Base-by-base conservation (phyloP, 768 basidiomycete genomes). In the Suillus sp. region DNA sequence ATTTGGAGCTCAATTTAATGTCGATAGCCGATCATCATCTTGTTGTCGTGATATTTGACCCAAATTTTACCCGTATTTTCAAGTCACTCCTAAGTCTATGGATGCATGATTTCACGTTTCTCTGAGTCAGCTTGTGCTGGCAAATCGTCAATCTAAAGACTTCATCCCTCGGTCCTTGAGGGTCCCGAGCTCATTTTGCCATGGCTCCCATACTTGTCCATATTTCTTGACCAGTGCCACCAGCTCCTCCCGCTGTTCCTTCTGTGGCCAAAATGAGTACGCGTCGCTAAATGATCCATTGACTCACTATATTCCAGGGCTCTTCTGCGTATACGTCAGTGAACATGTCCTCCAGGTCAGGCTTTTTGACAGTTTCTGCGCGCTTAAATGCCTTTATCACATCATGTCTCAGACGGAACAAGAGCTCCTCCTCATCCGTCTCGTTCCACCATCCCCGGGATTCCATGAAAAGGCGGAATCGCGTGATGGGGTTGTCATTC, bases 271-370 rank as follows among this genome's bases (percentile, higher is more conserved):
- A 35, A 57, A 42, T 51, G 35, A 40, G 32, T 38, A 61, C 34
- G n/a, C n/a, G 63, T 42, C 40, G 47, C 14, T 45, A 27, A 63
- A 27, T 37, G 40, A 56, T 30, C 25, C 54, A 64, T 64, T 60
- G 54, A 82, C 93, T 72, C 71, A 92, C 93, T 67, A 94, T 77
- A 70, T 91, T 92, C 90, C 89, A 92, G 1, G 91, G 92, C 69
- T 90, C 84, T 67, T 92, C 86, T 3, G 91, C 93, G 73, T 95
- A 96, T 9, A 96, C 87, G 66, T 96, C 94, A 8, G 85, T 88
- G 74, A 96, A 96, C 70, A 96, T 77, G 73, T 93, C 86, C 27
- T 85, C 82, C 20, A 98, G 76, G 71, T 88, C 85, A 57, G 84
- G 80, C 42, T 88, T 84, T 68, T 85, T 86, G 62, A 90, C 72